Conservation (phyloP, 208 protist genomes). For the Trypanosoma platydactyli region DNA sequence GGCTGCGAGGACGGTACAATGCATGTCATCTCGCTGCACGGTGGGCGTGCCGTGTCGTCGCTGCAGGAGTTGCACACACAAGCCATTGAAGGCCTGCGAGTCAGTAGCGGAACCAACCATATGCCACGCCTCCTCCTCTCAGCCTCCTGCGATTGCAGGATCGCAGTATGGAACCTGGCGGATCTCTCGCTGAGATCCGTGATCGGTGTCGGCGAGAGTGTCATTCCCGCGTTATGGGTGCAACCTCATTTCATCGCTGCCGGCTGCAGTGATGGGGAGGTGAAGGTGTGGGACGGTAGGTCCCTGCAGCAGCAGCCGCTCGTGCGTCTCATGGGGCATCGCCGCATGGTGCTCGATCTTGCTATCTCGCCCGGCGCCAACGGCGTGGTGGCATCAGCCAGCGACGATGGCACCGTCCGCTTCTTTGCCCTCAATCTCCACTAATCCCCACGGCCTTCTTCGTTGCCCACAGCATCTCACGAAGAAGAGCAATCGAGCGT, state of each 20-base stretch:
- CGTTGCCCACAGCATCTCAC: too few relatives aligned
- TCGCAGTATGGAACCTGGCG: constrained; percentile 75
- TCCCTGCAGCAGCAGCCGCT: constrained; percentile 53
- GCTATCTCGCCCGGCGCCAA: constrained; percentile 1
- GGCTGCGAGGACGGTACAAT: constrained; percentile 88
- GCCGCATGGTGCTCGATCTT: constrained; percentile 79
- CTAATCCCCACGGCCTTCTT: background rate
- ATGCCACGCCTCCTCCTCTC: constrained; percentile 63
- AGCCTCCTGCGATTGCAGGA: constrained; percentile 73
- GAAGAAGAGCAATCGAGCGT: too few relatives aligned
- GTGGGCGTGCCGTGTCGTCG: constrained; percentile 58
- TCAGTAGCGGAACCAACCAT: constrained; percentile 27
- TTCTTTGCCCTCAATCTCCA: constrained; percentile 32
- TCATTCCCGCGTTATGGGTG: constrained; percentile 77
- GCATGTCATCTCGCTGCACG: constrained; percentile 71
- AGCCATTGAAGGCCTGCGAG: constrained; percentile 75
- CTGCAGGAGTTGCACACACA: constrained; percentile 76
- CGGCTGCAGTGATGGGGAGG: constrained; percentile 79
- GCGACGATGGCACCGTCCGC: constrained; percentile 74
- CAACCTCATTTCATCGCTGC: constrained; percentile 45
- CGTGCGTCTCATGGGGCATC: constrained; percentile 63
- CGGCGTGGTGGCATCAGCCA: constrained; percentile 44
- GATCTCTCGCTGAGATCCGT: constrained; percentile 61
- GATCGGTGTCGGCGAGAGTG: constrained; percentile 70
- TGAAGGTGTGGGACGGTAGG: constrained; percentile 84